Evolutionary conservation across 495 filamentous ascomycete species (phyloP), one percentile per base, ranked within the genome.

Genomic region (Tuber aestivum): DNA sequence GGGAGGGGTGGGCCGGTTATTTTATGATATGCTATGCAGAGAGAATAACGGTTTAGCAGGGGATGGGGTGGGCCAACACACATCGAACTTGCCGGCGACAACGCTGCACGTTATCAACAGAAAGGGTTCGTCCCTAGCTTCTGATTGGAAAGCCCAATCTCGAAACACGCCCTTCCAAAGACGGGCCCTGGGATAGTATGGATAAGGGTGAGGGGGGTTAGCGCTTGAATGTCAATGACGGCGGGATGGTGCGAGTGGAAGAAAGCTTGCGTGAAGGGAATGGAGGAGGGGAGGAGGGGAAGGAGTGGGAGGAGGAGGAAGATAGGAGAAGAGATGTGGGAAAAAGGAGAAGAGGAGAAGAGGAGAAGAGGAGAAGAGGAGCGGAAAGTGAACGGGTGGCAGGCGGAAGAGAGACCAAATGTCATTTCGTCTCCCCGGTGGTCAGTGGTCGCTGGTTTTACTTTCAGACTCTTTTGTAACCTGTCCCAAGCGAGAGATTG

Each of bases 361-460:
- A 40, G 72, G 61, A 45, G 56, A 37, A 35, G 32, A 72, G 41
- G 74, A 40, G 72, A 70, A 45, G 56, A 37, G 32, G 32, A 41
- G 50, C 41, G 50, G 73, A 71, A 38, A n/a, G 74, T 37, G 32
- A 71, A 72, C 41, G 35, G 56, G 56, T 35, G 56, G 27, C 40
- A 77, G 44, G 74, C 69, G 35, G 72, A 70, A 78, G 23, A 61
- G 73, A 41, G 72, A 69, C 74, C 70, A 75, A 72, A 48, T 65
- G 27, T 16, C 45, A 27, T 41, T 48, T 44, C 65, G 69, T n/a
- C 45, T 20, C 32, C 69, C 1, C 45, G n/a, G n/a, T 40, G 32
- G 74, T 35, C 56, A 61, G 23, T 61, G n/a, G 50, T 3, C 16
- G 7, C 38, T 40, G 38, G 38, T 7, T 40, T 40, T 40, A 35